phyloP scores from a whole-genome alignment of 805 yeast species.

The Cyberlindnera euphorbiiphila region DNA sequence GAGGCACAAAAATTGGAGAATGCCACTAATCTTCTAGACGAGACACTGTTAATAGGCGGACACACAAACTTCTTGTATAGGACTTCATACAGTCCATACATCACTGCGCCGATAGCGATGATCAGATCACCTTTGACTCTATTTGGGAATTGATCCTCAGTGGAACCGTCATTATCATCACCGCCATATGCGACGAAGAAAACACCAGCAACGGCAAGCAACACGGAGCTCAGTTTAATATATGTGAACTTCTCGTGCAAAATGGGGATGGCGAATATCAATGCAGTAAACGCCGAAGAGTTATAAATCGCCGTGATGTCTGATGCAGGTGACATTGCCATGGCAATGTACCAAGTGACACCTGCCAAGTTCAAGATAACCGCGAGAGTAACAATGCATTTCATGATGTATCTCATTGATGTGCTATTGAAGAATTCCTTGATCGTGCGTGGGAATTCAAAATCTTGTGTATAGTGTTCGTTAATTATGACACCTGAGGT shows the following conservation, averaged over 20 bases:
- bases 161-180: conserved; percentile 13
- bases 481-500: conserved; percentile 27
- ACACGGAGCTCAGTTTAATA: conserved; percentile 62
- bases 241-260: conserved; percentile 61
- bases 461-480: conserved; percentile 14
- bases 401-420: conserved; percentile 37
- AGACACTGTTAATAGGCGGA: conserved; percentile 61
- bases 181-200: conserved; percentile 73
- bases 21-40: conserved; percentile 67
- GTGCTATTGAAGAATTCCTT: conserved; percentile 11
- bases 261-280: conserved; percentile 75
- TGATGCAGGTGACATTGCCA: conserved; percentile 73
- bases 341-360: conserved; percentile 80
- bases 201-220: conserved; percentile 71
- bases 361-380: conserved; percentile 71
- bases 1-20: conserved; percentile 78
- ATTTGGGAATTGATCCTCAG: conserved; percentile 43
- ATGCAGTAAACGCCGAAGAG: conserved; percentile 86
- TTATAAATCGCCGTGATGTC: conserved; percentile 90
- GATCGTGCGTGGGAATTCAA: conserved; percentile 16
- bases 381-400: conserved; percentile 43
- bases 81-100: conserved; percentile 83
- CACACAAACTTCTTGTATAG: conserved; percentile 72
- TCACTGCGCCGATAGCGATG: conserved; percentile 67
- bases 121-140: conserved; percentile 66